Evolutionary conservation across 257 asterid species (phyloP), one percentile per base, ranked within the genome.

Genomic region (Solanum arcanum): DNA sequence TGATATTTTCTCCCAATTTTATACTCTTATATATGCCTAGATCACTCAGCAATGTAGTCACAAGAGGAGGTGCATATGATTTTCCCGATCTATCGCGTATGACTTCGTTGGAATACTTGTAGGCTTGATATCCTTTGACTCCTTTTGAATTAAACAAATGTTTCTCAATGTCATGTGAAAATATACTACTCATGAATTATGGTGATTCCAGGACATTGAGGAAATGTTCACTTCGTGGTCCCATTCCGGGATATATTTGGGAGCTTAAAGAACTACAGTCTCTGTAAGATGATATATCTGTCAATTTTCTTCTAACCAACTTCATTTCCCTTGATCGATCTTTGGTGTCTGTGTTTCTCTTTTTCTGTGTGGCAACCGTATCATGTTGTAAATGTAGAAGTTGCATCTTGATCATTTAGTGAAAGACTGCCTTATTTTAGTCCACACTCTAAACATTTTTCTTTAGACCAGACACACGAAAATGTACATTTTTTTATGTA

Each of bases 211-310:
- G 89, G 89, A 73, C 70, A 62, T 60, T 88, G 81, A 84, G 89
- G 86, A 88, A 84, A 73, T 88, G 89, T 64, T 73, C 85, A 74
- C 80, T 88, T 41, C 21, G 27, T 29, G 89, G 87, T 83, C 25
- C 29, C 35, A 84, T 88, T 29, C 89, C 89, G 6, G 33, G 27
- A 1, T 88, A 37, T 74, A 74, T 84, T 13, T 88, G 89, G 89
- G 29, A 42, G 49, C 70, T 41, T 41, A 31, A 14, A 10, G 0
- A 3, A 6, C 70, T 88, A 27, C 0, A 2, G 0, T 60, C 42
- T 60, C 44, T 88, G 89, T 87, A 83, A 72, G 87, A 88, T 60
- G 56, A 21, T 73, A 35, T 73, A 37, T 73, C 14, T 72, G 6
- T 72, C 23, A 31, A 33, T 33, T 72, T 72, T 72, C 44, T 72